phyloP scores from a whole-genome alignment of 2,329 filamentous ascomycete genomes.

The Penicillium fuscoglaucum region DNA sequence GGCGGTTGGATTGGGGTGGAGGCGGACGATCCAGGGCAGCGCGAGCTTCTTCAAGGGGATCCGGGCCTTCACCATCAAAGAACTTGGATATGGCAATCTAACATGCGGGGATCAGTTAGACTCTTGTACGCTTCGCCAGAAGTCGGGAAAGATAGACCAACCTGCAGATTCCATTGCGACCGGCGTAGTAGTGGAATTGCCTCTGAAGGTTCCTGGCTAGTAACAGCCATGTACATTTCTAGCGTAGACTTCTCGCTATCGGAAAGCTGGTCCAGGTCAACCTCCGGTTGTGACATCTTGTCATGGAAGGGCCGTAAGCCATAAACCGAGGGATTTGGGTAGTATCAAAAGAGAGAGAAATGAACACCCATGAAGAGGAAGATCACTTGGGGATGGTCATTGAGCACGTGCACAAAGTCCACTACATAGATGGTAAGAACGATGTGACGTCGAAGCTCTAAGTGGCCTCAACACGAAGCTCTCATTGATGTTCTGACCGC shows the following conservation, averaged over 20 bases:
- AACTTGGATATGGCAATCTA: constrained; percentile 96
- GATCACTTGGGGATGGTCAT: background rate
- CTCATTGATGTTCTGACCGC: constrained; percentile 25
- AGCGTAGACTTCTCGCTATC: constrained; percentile 78
- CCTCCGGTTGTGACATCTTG: constrained; percentile 50
- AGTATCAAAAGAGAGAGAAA: background rate
- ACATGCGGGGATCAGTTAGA: constrained; percentile 22
- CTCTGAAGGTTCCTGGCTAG: constrained; percentile 73
- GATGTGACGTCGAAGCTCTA: constrained; percentile 6
- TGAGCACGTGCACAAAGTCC: background rate
- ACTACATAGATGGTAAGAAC: background rate
- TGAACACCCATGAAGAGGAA: background rate
- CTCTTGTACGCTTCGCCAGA: constrained; percentile 2
- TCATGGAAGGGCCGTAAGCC: constrained; percentile 24
- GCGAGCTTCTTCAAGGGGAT: constrained; percentile 75
- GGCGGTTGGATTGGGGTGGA: constrained; percentile 62
- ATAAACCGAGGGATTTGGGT: constrained; percentile 18
- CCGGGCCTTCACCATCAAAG: constrained; percentile 90
- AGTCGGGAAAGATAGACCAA: constrained; percentile 36
- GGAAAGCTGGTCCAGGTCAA: constrained; percentile 66
- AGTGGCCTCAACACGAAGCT: constrained; percentile 10
- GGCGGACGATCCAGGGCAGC: constrained; percentile 59
- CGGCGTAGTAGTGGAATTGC: constrained; percentile 77
- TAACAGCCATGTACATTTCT: constrained; percentile 85
- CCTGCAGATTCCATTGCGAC: constrained; percentile 96